Conservation (phyloP, 225 moss, liverwort and hornwort species). For the Physcomitrellopsis africana region DNA sequence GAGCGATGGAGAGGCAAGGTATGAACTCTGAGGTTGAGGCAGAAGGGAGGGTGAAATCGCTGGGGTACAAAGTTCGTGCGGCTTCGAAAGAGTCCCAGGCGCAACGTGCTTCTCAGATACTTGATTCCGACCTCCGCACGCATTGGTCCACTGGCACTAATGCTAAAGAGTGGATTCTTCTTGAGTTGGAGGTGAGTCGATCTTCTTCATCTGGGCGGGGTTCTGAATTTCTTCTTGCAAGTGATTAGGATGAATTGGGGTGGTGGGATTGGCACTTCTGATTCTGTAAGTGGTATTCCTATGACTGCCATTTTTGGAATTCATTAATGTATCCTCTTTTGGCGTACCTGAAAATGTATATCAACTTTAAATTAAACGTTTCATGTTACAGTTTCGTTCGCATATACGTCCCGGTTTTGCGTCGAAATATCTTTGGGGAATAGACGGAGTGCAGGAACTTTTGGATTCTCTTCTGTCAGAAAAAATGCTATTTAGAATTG, state of each 20-base stretch:
- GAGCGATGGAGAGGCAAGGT: constrained; percentile 50
- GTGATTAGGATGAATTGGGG: constrained; percentile 15
- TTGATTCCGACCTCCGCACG: constrained; percentile 85
- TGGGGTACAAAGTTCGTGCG: constrained; percentile 76
- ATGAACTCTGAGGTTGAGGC: constrained; percentile 64
- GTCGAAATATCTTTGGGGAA: too few species aligned
- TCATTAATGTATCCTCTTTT: too few species aligned
- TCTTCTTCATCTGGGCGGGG: not conserved
- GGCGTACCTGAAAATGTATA: too few species aligned
- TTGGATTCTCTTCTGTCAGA: too few species aligned
- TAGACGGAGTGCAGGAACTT: too few species aligned
- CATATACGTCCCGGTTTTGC: too few species aligned
- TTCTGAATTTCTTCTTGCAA: not conserved
- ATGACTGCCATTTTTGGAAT: too few species aligned
- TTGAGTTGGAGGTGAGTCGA: constrained; percentile 82
- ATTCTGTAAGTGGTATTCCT: too few species aligned
- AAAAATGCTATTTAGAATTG: too few species aligned
- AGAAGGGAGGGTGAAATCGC: constrained; percentile 73
- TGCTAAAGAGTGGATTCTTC: constrained; percentile 90
- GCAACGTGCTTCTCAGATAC: constrained; percentile 73
- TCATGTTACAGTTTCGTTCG: too few species aligned
- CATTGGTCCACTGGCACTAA: constrained; percentile 95
- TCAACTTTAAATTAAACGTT: too few species aligned
- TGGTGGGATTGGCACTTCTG: too few species aligned
- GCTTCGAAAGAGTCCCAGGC: constrained; percentile 84